These are phyloP conservation scores for Populus pruinosa DNA, from an alignment of 345 rosid species.

Conservation along the genomic window DNA sequence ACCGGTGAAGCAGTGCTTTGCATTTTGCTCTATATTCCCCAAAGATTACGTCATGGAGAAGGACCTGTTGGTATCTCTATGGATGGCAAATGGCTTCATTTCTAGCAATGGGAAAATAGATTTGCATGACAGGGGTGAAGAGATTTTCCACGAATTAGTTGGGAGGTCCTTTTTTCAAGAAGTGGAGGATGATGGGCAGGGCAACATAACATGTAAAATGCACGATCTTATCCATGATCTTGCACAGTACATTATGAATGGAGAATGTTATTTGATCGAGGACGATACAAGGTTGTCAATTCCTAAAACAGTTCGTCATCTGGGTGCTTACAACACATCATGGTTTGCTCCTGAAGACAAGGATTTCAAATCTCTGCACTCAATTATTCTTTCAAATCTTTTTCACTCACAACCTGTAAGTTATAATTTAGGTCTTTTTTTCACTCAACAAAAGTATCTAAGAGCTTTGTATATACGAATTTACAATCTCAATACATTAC, in stretches of 20 bases:
- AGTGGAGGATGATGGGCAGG: neutral
- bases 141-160: constrained; percentile 13
- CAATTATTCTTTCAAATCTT: neutral
- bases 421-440: neutral
- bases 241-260: constrained; percentile 7
- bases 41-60: neutral
- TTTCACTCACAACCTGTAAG: neutral
- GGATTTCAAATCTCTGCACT: neutral
- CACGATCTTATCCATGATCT: constrained; percentile 28
- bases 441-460: neutral
- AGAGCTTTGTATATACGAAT: neutral
- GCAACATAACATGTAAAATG: constrained; percentile 12
- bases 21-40: constrained; percentile 2
- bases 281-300: neutral
- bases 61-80: constrained; percentile 4
- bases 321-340: neutral
- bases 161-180: constrained; percentile 21
- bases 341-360: neutral
- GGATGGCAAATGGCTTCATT: constrained; percentile 34
- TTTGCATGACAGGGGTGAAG: constrained; percentile 16
- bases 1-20: neutral
- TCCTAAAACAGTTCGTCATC: neutral
- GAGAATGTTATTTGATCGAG: constrained; percentile 2
- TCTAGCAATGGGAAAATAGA: neutral
- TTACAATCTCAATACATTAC: neutral